phyloP scores from a whole-genome alignment of 495 filamentous ascomycete genomes.

The Astrothelium macrocarpum region DNA sequence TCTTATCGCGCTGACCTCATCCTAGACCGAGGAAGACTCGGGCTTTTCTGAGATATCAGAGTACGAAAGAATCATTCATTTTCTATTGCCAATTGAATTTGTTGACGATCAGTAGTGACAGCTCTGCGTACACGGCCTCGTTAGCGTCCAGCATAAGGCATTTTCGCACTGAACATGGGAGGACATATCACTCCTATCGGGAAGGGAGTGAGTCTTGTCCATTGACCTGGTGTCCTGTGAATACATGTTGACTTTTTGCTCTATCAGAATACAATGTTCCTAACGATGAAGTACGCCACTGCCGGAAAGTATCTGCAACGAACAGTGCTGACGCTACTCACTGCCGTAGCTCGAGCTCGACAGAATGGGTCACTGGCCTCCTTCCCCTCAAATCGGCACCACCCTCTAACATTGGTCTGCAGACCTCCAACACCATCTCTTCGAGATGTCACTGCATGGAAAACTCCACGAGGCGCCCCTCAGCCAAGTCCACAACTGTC shows the following conservation, averaged over 20 bases:
- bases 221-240: not conserved
- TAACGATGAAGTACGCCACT: conserved; percentile 43
- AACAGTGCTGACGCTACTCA: not conserved
- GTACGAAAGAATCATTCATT: not conserved
- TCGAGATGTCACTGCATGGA: conserved; percentile 42
- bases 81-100: not conserved
- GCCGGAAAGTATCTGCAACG: too few relatives aligned
- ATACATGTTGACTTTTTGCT: not conserved
- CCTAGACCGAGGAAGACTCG: not conserved
- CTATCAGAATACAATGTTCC: conserved; percentile 35
- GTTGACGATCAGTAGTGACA: not conserved
- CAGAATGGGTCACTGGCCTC: conserved; percentile 15
- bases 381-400: not conserved
- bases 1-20: not conserved
- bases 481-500: conserved; percentile 24
- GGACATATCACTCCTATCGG: conserved; percentile 40
- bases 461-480: conserved; percentile 45
- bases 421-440: conserved; percentile 57
- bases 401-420: conserved; percentile 20
- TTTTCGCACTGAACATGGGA: conserved; percentile 42
- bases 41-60: not conserved
- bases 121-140: conserved; percentile 27
- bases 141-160: conserved; percentile 44
- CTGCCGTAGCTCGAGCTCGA: conserved; percentile 28
- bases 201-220: conserved; percentile 27